A percentile compares a stretch with the other conserved stretches of the same genome.
These are phyloP conservation scores for Pleurotus eryngii DNA, from an alignment of 768 basidiomycete genomes.

Conservation along the genomic window DNA sequence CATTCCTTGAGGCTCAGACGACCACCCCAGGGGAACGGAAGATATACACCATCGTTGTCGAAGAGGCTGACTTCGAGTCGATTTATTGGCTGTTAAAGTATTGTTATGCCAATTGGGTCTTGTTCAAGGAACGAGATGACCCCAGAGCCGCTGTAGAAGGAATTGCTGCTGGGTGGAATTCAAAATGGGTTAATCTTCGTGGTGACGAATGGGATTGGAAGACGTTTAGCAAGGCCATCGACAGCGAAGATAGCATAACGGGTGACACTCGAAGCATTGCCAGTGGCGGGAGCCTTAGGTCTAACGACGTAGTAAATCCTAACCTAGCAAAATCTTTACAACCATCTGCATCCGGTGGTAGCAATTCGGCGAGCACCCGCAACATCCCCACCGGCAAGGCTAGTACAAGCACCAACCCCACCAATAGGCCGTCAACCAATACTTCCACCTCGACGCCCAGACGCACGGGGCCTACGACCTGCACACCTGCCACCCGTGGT, in stretches of 20 bases:
- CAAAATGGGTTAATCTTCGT: conserved; percentile 47
- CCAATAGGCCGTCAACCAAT: background rate
- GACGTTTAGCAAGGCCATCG: conserved; percentile 42
- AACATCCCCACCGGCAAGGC: conserved; percentile 5
- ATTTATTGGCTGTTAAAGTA: conserved; percentile 78
- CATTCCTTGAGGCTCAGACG: conserved; percentile 58
- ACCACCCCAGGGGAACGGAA: conserved; percentile 47
- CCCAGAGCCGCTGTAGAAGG: conserved; percentile 65
- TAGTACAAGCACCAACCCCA: conserved; percentile 13
- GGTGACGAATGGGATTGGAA: conserved; percentile 73
- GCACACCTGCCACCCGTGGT: conserved; percentile 17
- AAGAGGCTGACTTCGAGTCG: conserved; percentile 76
- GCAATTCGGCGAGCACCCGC: conserved; percentile 12
- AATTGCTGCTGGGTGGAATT: conserved; percentile 64
- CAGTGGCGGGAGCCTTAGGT: conserved; percentile 46
- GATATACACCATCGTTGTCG: conserved; percentile 63
- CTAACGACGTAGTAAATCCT: conserved; percentile 27
- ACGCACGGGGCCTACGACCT: conserved; percentile 15
- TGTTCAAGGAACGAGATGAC: conserved; percentile 69
- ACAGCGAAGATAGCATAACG: conserved; percentile 29
- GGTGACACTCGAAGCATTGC: conserved; percentile 47
- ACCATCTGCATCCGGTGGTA: conserved; percentile 17
- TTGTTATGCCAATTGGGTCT: conserved; percentile 72
- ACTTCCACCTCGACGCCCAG: conserved; percentile 6
- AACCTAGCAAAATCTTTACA: conserved; percentile 18